These are phyloP conservation scores for Erysimum cheiranthoides DNA, from an alignment of 345 rosid genomes.

Conservation along the genomic window DNA sequence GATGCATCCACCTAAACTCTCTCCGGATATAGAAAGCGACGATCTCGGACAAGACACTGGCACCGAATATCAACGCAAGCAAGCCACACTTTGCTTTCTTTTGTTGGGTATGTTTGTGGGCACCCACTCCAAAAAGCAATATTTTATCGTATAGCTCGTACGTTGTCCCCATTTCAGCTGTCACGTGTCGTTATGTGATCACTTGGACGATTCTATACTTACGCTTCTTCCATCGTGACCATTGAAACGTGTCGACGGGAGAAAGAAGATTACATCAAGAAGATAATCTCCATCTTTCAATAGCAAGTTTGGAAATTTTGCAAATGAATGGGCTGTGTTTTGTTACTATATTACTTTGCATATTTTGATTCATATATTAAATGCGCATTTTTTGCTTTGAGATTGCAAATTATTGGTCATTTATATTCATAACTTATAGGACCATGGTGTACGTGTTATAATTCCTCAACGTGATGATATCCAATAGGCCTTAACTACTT, in stretches of 20 bases:
- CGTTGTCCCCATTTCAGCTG: slow-evolving; percentile 4
- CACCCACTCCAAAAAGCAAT: slow-evolving; percentile 23
- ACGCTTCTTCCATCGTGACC: slow-evolving; percentile 8
- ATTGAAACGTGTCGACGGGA: slow-evolving; percentile 22
- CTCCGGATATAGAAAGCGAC: slow-evolving; percentile 28
- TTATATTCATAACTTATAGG: slow-evolving; percentile 1
- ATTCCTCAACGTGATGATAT: slow-evolving; percentile 16
- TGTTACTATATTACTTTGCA: not conserved
- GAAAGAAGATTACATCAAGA: not conserved
- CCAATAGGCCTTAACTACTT: slow-evolving; percentile 23
- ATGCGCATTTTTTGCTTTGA: not conserved
- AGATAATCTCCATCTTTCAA: slow-evolving; percentile 14
- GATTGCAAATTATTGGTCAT: slow-evolving; percentile 16
- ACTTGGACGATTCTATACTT: slow-evolving; percentile 19
- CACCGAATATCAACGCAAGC: slow-evolving; percentile 27
- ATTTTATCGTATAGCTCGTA: slow-evolving; percentile 32
- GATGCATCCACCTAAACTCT: slow-evolving; percentile 34
- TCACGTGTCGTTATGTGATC: slow-evolving; percentile 16
- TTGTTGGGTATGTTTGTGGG: slow-evolving; percentile 8
- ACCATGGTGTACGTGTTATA: slow-evolving; percentile 17
- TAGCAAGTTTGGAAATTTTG: not conserved
- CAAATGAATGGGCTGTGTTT: not conserved
- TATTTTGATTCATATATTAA: not conserved
- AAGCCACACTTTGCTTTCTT: slow-evolving; percentile 28
- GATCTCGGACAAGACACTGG: slow-evolving; percentile 32